Percentiles rank a stretch among this genome's conserved stretches.
Conservation (phyloP, 495 filamentous ascomycete species). For the Oleoguttula mirabilis region DNA sequence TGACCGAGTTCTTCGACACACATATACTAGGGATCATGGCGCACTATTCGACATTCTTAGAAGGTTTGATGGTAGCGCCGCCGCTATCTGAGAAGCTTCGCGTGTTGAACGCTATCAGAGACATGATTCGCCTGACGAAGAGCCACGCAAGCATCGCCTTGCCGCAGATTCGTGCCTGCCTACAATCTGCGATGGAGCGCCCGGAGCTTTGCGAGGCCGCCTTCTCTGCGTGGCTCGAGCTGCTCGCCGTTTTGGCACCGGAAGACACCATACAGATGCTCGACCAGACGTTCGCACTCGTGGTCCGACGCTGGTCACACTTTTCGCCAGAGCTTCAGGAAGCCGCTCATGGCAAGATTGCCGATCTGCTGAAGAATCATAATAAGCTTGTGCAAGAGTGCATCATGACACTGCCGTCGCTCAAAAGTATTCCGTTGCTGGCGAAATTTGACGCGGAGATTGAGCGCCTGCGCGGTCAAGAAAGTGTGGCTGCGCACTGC, state of each 20-base stretch:
- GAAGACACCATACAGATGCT: conserved; percentile 68
- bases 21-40: conserved; percentile 84
- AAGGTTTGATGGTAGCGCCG: conserved; percentile 48
- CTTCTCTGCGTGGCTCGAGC: conserved; percentile 70
- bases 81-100: conserved; percentile 52
- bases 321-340: conserved; percentile 50
- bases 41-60: conserved; percentile 68
- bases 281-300: conserved; percentile 77
- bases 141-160: conserved; percentile 61
- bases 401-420: conserved; percentile 63
- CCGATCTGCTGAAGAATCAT: conserved; percentile 52
- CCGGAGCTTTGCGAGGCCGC: conserved; percentile 60
- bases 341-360: conserved; percentile 48
- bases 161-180: conserved; percentile 81
- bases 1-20: conserved; percentile 67
- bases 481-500: conserved; percentile 51
- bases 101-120: conserved; percentile 69
- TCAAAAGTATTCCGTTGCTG: conserved; percentile 59
- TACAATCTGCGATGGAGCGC: conserved; percentile 68
- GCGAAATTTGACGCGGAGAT: conserved; percentile 52
- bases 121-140: conserved; percentile 67
- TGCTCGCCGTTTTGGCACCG: conserved; percentile 60
- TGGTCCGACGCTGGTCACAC: conserved; percentile 64
- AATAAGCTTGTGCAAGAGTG: conserved; percentile 45
- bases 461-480: conserved; percentile 45